Evolutionary conservation across 305 asterid species (phyloP), one percentile per base, ranked within the genome.

Genomic region (Caryopteris hybrid): DNA sequence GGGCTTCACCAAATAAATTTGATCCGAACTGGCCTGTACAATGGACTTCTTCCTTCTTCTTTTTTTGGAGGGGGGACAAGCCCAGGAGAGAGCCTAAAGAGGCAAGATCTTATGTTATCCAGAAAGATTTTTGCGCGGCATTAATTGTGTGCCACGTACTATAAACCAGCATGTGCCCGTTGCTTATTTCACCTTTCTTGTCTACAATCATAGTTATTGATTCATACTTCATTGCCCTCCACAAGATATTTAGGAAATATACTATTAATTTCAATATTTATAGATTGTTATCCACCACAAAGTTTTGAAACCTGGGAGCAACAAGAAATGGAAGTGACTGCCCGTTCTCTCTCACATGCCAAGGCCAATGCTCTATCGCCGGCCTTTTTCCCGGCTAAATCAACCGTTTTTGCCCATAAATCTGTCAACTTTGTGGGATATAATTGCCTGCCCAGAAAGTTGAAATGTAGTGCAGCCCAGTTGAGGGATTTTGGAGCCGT

Each of bases 401-500:
- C 81, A 25, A 41, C 71, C 16, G 45, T 66, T 57, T 68, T 62
- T 46, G 54, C 75, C 54, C 86, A 68, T 22, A 79, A 66, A 57
- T 59, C 78, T 21, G 74, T 64, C 31, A 67, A 83, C 60, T 73
- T 76, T 74, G 61, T 68, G 77, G 87, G 88, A 3, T 82, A 74
- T 33, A 74, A 73, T 62, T 78, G 72, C 73, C 62, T 82, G 42
- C 71, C 85, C 11, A 82, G 77, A 80, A 80, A 84, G 21, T 48
- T 79, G 36, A 70, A 82, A 67, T 73, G 66, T 48, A 77, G 73
- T 60, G 69, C 64, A 5, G 74, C 53, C 14, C 83, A 65, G 60
- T 45, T 77, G 73, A 82, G 83, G 74, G 63, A 61, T 18, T 79
- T 76, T 59, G 86, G 86, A 50, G 76, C 80, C 25, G 36, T 86